Base-by-base conservation (phyloP, 2,329 filamentous ascomycete species). In the Fusarium clavum region DNA sequence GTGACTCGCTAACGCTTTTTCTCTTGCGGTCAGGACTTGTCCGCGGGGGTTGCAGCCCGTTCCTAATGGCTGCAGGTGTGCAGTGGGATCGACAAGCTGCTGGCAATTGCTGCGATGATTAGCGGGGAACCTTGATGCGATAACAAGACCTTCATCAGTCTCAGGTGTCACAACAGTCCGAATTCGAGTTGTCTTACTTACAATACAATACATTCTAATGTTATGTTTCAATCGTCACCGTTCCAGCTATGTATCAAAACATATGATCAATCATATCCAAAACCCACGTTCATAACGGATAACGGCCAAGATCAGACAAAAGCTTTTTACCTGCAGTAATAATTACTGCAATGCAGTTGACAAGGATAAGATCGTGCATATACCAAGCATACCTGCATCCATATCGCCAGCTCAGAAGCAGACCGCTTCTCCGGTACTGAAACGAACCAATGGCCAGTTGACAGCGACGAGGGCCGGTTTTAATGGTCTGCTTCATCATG, bases 321-420 rank as follows among this genome's bases (percentile, higher is more conserved):
- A 67, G 56, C 40, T n/a, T 47, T 49, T 43, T 51, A 46, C 41
- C 57, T 67, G 63, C 57, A 63, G 51, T 38, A 20, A 14, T 38
- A 29, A 29, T 29, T 11, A 38, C 34, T 38, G 18, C 34, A 38
- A 12, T 38, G 58, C 20, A 61, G 57, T 43, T 7, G 56, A 61
- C 73, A 60, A 61, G 71, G 61, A 61, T 68, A 34, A 57, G 44
- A 70, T 71, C 68, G 64, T 67, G 66, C 73, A 75, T 75, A 71
- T 49, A 59, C 34, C 34, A 64, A 44, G 55, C 57, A 59, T 38
- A 38, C 34, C 34, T 65, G 67, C 72, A 61, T 72, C 63, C 65
- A 72, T 72, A 66, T 66, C 48, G 73, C 71, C 73, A 75, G 58
- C 73, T 75, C 73, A 75, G 57, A 61, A 75, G 57, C 69, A 75